Base-by-base conservation (phyloP, 257 asterid genomes). In the Verbascum thapsus region DNA sequence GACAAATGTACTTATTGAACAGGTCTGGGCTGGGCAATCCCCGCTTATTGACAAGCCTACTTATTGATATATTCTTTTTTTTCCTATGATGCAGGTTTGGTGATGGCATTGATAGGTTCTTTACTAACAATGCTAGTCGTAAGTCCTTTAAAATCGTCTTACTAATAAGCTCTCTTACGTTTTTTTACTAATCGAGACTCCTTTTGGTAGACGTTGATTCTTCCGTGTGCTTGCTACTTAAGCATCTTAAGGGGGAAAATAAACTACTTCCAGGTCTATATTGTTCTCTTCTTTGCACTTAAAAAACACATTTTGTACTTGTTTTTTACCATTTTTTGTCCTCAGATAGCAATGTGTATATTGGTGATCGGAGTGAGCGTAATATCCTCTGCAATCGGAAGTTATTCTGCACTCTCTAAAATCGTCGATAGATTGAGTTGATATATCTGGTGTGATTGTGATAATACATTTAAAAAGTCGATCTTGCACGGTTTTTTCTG, bases 71-170 rank as follows among this genome's bases (percentile, higher is more conserved):
- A 54, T 35, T 4, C 7, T 17, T 1, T 6, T 8, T 9, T 26
- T 51, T 47, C 5, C 38, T 52, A 47, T 22, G 17, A 9, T 53
- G 50, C 79, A 94, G 97, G 90, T 68, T 78, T 90, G 12, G 95
- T 94, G 69, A 82, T 85, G 95, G 88, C 99, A 1, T 54, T 94
- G 67, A 87, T 94, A 13, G 99, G 97, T 67, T 87, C 99, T 34
- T 72, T 84, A 8, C 86, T 90, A 53, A 87, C 97, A 41, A 94
- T 94, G 99, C 92, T 94, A 39, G 96, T 90, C 10, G 99, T 94
- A 73, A 77, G 90, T 73, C 38, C 58, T 22, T 30, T 44, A 18
- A 0, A 19, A 10, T 6, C 32, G 32, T 26, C 32, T 2, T 26
- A 26, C 32, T 32, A 22, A 22, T 44, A 18, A 8, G 22, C 34